These are phyloP conservation scores for Fonsecaea erecta DNA, from an alignment of 2,329 filamentous ascomycete genomes.

Conservation along the genomic window DNA sequence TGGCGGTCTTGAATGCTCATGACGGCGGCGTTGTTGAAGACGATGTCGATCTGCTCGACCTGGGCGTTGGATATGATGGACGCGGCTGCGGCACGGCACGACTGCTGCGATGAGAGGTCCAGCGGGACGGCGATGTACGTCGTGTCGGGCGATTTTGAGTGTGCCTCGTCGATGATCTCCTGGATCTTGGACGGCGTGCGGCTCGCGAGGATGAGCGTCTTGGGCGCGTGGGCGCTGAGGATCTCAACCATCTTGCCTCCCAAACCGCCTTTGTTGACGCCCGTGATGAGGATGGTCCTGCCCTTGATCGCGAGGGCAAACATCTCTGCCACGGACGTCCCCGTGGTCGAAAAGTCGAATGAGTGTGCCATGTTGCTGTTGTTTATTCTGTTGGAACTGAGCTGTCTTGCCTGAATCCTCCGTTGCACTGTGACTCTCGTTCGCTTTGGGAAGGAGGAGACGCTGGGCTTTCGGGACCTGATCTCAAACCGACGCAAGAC, in stretches of 20 bases:
- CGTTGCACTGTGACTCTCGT: neutral
- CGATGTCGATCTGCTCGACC: constrained; percentile 46
- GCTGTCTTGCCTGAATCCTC: neutral
- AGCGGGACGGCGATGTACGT: constrained; percentile 40
- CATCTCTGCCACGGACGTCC: constrained; percentile 10
- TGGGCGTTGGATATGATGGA: constrained; percentile 38
- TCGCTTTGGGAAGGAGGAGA: neutral
- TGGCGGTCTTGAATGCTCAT: constrained; percentile 42
- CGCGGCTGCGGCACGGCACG: constrained; percentile 42
- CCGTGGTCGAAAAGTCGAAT: constrained; percentile 13
- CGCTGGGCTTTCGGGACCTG: neutral
- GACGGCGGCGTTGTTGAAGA: constrained; percentile 50
- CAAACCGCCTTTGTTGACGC: constrained; percentile 29
- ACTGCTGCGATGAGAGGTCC: constrained; percentile 43
- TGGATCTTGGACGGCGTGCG: constrained; percentile 31
- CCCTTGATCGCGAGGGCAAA: constrained; percentile 32
- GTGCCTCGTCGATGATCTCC: constrained; percentile 23
- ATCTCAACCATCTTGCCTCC: constrained; percentile 31
- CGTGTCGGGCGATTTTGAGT: constrained; percentile 32
- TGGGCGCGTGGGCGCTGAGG: constrained; percentile 29
- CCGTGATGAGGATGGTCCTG: constrained; percentile 32
- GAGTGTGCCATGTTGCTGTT: constrained; percentile 2
- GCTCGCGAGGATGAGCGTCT: constrained; percentile 30
- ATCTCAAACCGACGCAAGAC: neutral
- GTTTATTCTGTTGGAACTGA: neutral